Conservation (phyloP, 2,329 filamentous ascomycete species). For the Lojkania enalia region DNA sequence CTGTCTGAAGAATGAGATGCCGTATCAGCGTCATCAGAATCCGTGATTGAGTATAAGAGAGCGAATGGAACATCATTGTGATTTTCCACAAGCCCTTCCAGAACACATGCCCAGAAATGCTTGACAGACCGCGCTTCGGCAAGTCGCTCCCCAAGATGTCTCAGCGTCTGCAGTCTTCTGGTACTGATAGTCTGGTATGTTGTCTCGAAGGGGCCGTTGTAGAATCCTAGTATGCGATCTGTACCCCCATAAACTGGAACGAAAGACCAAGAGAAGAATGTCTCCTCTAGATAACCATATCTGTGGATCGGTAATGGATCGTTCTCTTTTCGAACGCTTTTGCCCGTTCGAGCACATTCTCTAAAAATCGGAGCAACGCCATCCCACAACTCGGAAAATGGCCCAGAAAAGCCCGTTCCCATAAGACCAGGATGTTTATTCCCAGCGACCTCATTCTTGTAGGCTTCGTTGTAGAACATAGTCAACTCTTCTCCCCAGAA, state of each 20-base stretch:
- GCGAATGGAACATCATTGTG: conserved; percentile 38
- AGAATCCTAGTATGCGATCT: conserved; percentile 34
- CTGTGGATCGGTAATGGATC: conserved; percentile 34
- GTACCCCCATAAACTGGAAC: conserved; percentile 47
- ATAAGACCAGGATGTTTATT: conserved; percentile 28
- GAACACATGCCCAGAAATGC: conserved; percentile 54
- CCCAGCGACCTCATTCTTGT: conserved; percentile 37
- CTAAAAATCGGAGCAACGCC: conserved; percentile 38
- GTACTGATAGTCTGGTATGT: conserved; percentile 46
- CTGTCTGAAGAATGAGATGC: conserved; percentile 32
- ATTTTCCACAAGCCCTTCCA: conserved; percentile 53
- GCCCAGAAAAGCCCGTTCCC: conserved; percentile 38
- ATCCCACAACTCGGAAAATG: conserved; percentile 48
- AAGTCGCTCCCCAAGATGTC: conserved; percentile 44
- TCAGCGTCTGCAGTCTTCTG: conserved; percentile 44
- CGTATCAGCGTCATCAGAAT: conserved; percentile 30
- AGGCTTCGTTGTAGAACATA: conserved; percentile 47
- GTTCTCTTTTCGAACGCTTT: conserved; percentile 32
- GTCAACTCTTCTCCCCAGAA: conserved; percentile 50
- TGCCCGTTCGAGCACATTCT: conserved; percentile 34
- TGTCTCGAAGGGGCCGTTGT: conserved; percentile 42
- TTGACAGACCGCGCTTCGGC: conserved; percentile 32
- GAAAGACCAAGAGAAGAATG: conserved; percentile 50
- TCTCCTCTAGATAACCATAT: conserved; percentile 34
- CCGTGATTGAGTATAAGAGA: conserved; percentile 36